Evolutionary conservation across 164 flowering plant genomes (phyloP), one percentile per base, ranked within the genome.

Genomic region (Nymphaea colorata): DNA sequence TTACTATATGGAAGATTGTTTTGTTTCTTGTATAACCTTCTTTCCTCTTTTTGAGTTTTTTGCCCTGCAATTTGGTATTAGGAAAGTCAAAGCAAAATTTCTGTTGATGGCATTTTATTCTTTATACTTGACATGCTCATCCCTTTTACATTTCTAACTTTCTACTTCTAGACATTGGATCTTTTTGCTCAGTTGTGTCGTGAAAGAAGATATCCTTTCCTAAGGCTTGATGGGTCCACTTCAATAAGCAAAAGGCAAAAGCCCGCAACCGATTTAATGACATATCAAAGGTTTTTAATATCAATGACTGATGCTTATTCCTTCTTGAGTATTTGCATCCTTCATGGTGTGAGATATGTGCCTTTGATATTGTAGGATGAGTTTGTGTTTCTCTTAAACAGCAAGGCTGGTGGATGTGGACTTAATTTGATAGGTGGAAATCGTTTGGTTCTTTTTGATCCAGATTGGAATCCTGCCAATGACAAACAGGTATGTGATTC

Each of bases 391-490:
- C 96, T 95, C 69, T 79, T 95, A 68, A 95, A 98, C 80, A 95
- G 98, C 84, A 92, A 95, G 81, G 99, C 99, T 79, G 99, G 99
- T 76, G 99, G 98, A 68, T 95, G 99, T 78, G 99, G 98, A 65
- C 94, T 95, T 68, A 95, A 95, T 83, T 81, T 92, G 82, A 92
- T 92, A 59, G 99, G 98, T 74, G 98, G 94, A 66, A 95, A 95
- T 76, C 83, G 98, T 47, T 82, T 95, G 69, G 91, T 95, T 72
- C 76, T 95, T 64, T 95, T 95, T 83, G 99, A 95, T 79, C 99
- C 99, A 73, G 99, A 95, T 70, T 95, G 99, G 98, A 95, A 95
- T 76, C 99, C 99, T 70, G 99, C 99, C 72, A 95, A 92, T 83
- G 99, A 95, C 79, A 95, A 95, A 77, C 98, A 95, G 80, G 99